Evolutionary conservation across 2,329 filamentous ascomycete species (phyloP).

Genomic region (Ophiognomonia clavigignenti-juglandacearum): DNA sequence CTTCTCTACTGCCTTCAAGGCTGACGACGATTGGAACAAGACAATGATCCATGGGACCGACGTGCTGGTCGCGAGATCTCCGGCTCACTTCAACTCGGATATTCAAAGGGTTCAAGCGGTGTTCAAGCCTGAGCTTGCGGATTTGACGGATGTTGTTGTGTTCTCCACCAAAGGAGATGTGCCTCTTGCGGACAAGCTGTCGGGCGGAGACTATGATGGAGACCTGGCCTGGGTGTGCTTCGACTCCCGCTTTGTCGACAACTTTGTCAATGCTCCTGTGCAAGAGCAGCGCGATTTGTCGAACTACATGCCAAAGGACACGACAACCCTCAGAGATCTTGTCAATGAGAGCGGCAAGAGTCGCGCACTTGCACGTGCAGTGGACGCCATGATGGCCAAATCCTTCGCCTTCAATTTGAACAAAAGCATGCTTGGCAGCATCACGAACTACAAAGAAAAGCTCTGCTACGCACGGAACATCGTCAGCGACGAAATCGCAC

Average conservation of each 20-base stretch:
- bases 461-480: conserved; percentile 55
- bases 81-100: conserved; percentile 65
- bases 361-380: conserved; percentile 20
- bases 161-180: conserved; percentile 61
- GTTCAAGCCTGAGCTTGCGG: conserved; percentile 54
- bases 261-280: conserved; percentile 59
- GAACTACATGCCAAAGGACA: conserved; percentile 44
- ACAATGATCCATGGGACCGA: conserved; percentile 52
- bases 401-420: conserved; percentile 56
- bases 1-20: conserved; percentile 63
- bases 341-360: conserved; percentile 16
- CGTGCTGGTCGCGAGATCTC: conserved; percentile 63
- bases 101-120: conserved; percentile 64
- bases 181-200: conserved; percentile 65
- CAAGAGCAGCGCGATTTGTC: conserved; percentile 42
- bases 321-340: conserved; percentile 41
- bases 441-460: conserved; percentile 60
- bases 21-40: conserved; percentile 47
- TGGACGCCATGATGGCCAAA: conserved; percentile 43
- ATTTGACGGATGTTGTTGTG: conserved; percentile 72
- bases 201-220: conserved; percentile 78
- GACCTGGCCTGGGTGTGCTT: conserved; percentile 76
- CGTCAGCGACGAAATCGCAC: conserved; percentile 39
- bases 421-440: conserved; percentile 54
- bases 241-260: conserved; percentile 59